Evolutionary conservation across 441 rosid species (phyloP), one percentile per base, ranked within the genome.

Genomic region (Arabidopsis hybrid): DNA sequence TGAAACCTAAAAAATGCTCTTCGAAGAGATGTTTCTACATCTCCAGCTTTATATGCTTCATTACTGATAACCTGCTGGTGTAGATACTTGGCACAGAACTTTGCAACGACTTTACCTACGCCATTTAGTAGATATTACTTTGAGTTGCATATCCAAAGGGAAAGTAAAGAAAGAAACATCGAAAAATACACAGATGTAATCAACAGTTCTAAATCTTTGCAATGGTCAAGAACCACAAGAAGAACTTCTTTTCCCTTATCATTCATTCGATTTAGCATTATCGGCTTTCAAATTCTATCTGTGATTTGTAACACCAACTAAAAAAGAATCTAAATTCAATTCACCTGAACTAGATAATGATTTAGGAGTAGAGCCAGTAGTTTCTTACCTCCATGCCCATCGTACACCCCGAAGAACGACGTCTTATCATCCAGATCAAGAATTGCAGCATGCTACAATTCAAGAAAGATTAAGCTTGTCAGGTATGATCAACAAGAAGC

Each of bases 341-440:
- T 46, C 8, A 26, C 17, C 12, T 4, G 4, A 16, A 16, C 26
- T 58, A 32, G 38, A 46, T 50, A 46, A 50, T 7, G 38, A 26
- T 55, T 45, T 47, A 43, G 29, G 18, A 43, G 52, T 2, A 71
- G 36, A 7, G 47, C 52, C 71, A 65, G 31, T 66, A 35, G 3
- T 35, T 26, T 14, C 26, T 42, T 81, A 94, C 99, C 99, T 93
- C 99, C 99, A 83, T 95, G 99, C 53, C 99, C 99, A 83, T 95
- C 99, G 75, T 88, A 95, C 52, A 95, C 99, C 68, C 97, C 97
- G 60, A 94, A 90, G 89, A 92, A 91, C 2, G 94, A 89, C 36
- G 97, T 89, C 43, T 85, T 81, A 76, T 79, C 83, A 84, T 92
- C 99, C 76, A 92, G 74, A 76, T 92, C 84, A 82, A 95, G 89